Base-by-base conservation (phyloP, 2,329 filamentous ascomycete genomes). In the Aspergillus brasiliensis region DNA sequence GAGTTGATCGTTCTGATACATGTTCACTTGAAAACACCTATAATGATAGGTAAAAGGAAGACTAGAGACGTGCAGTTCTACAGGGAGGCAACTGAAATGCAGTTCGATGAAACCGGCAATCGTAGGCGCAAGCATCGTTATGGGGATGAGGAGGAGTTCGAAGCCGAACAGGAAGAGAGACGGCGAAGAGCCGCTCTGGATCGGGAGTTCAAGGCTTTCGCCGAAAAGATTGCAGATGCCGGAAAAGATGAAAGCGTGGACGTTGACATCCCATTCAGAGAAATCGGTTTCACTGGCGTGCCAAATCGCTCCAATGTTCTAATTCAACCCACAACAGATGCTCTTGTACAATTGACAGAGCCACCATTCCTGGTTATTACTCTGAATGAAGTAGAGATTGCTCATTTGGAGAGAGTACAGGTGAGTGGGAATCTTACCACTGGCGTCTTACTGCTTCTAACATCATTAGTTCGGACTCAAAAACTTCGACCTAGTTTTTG, bases 41-140 rank as follows among this genome's bases (percentile, higher is more conserved):
- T 99, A 74, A 92, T 99, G 77, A 91, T 99, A 64, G 95, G 95
- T 62, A 98, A 97, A 84, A 96, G 96, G 81, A 99, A 99, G 86
- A 96, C 95, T 10, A 97, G 95, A 81, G 96, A 99, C 75, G 91
- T 99, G 1, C 96, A 99, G 70, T 99, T 99, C 79, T 97, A 97
- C 73, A 88, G 95, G 56, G 95, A 99, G 80, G 95, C 95, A 3
- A 98, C 95, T 0, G 95, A 99, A 68, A 98, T 99, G 75, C 92
- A 97, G 72, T 98, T 99, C 69, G 95, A 99, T 71, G 95, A 99
- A 80, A 99, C 95, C 51, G 96, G 95, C 67, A 99, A 98, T 78
- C 87, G 96, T 65, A 97, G 97, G 81, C 91, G 95, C 67, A 97
- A 97, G 80, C 96, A 98, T 78, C 89, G 95, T 51, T 98, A 96